Conservation (phyloP, 2,329 filamentous ascomycete species). For the Seiridium unicorne region DNA sequence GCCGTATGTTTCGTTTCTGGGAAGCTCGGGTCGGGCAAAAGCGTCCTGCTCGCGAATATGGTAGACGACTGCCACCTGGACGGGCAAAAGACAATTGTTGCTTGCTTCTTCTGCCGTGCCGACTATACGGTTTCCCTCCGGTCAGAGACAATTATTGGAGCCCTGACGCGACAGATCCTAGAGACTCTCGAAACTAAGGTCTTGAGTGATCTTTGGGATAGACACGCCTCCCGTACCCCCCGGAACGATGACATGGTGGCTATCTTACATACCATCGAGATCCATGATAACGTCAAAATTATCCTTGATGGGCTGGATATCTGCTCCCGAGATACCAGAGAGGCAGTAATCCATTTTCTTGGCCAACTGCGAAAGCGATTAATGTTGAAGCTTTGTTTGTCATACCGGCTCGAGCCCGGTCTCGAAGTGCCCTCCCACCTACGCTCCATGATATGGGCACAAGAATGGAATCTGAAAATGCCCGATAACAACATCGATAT, state of each 20-base stretch:
- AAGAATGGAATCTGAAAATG: too few relatives aligned
- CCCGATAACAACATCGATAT: background rate
- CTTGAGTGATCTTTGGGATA: background rate
- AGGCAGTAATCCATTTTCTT: background rate
- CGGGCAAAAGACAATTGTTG: background rate
- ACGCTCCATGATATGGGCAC: too few relatives aligned
- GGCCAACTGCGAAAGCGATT: background rate
- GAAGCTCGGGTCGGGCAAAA: background rate
- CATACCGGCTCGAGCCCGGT: background rate
- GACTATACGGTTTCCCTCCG: background rate
- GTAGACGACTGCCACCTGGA: background rate
- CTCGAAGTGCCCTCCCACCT: background rate
- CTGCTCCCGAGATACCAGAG: background rate
- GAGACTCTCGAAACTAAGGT: too few relatives aligned
- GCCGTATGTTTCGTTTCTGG: background rate
- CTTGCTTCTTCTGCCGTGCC: background rate
- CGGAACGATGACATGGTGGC: too few relatives aligned
- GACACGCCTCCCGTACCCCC: too few relatives aligned
- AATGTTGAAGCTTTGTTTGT: background rate
- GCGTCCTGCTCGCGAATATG: background rate
- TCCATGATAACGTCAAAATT: too few relatives aligned
- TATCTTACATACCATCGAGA: too few relatives aligned
- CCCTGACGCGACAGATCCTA: background rate
- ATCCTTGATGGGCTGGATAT: background rate
- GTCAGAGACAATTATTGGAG: background rate